Conservation (phyloP, 441 rosid species). For the Brassica hybrid region DNA sequence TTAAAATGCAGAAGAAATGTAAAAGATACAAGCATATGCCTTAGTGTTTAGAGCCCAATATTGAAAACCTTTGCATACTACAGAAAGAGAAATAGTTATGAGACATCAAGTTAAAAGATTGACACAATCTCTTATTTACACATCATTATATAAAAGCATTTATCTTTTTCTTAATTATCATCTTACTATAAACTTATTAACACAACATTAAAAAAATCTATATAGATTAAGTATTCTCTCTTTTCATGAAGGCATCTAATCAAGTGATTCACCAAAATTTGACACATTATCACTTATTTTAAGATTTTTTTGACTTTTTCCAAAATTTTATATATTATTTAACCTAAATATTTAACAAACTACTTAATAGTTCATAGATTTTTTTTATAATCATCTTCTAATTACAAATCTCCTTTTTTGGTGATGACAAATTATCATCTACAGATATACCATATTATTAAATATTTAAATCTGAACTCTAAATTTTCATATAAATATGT, state of each 20-base stretch:
- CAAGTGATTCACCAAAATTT: not conserved
- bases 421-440: not conserved
- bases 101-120: not conserved
- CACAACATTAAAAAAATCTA: not conserved
- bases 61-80: not conserved
- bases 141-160: not conserved
- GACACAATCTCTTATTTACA: not conserved
- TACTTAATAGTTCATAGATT: not conserved
- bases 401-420: not conserved
- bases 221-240: not conserved
- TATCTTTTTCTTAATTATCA: no score
- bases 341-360: not conserved
- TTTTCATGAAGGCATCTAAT: not conserved
- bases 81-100: not conserved
- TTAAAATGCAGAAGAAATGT: no score
- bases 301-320: no score
- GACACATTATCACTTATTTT: not conserved
- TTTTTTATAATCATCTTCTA: not conserved
- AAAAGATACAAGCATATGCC: no score
- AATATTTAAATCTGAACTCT: not conserved
- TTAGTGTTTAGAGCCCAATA: not conserved
- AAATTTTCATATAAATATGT: not conserved
- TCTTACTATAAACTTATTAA: not conserved
- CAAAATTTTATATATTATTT: not conserved
- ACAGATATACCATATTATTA: not conserved